Evolutionary conservation across 202 grass and related monocot genomes (phyloP), one percentile per base, ranked within the genome.

Genomic region (Setaria viridis): DNA sequence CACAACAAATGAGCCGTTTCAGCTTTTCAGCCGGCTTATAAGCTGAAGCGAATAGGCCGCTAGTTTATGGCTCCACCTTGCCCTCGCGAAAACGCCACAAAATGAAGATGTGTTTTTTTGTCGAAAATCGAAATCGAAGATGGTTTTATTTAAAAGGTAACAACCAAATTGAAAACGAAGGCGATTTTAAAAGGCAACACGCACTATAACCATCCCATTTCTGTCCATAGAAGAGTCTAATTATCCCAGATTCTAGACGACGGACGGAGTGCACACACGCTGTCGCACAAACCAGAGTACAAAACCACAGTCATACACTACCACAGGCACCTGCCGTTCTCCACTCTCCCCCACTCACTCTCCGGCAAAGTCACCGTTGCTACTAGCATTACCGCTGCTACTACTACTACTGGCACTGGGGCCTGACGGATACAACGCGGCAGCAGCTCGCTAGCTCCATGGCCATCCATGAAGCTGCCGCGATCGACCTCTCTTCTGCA

Each of bases 311-410:
- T 73, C 62, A 46, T 56, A 56, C 47, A 56, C 45, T 47, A 70
- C 4, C 21, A 75, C 69, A 81, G n/a, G 41, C 50, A 85, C 59
- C 76, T 43, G 66, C 54, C 77, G 19, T 48, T 73, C 25, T 70
- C 76, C 62, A 17, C 46, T 9, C 2, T 70, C 43, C 11, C 35
- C 11, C 35, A 3, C 1, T 8, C 0, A 79, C 49, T 89, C 81
- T 54, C 46, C 14, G 4, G 55, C 64, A 5, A 77, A 62, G 55
- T 19, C 66, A 56, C 74, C 21, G 65, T 43, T 70, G 41, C 56
- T 59, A 45, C 58, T 41, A 58, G 70, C 58, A 16, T 54, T 50
- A n/a, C 60, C 60, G 16, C 42, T 56, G 21, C 19, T 56, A n/a
- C 19, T 63, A 70, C 37, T 46, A 47, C 79, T 55, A 62, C 51